Evolutionary conservation across 768 basidiomycete genomes (phyloP).

Genomic region (Panellus pusillus): DNA sequence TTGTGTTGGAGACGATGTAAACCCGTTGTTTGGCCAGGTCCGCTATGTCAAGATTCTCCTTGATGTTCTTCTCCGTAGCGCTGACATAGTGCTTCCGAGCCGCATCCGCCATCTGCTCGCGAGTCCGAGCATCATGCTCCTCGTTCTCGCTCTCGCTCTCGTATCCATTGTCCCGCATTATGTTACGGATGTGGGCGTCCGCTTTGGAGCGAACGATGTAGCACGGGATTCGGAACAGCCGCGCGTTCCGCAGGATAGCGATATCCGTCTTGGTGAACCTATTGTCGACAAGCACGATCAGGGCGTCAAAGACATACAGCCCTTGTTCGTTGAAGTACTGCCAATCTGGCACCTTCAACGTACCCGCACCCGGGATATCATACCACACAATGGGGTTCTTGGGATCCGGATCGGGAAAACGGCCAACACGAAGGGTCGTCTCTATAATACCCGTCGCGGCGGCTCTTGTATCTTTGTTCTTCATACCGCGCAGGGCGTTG

Average conservation of each 20-base stretch:
- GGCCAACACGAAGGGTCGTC: conserved; percentile 24
- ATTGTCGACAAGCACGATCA: conserved; percentile 33
- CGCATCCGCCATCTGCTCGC: too few relatives aligned
- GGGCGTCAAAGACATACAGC: conserved; percentile 35
- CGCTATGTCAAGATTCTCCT: background rate
- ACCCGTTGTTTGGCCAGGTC: background rate
- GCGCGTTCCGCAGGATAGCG: conserved; percentile 31
- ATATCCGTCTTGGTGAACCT: conserved; percentile 34
- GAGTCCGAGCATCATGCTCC: too few relatives aligned
- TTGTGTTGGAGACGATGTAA: background rate
- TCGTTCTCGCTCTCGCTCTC: background rate
- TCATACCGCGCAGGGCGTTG: conserved; percentile 34
- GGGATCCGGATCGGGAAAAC: conserved; percentile 26
- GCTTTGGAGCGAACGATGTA: conserved; percentile 36
- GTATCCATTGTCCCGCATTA: too few relatives aligned
- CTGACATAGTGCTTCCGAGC: conserved; percentile 9
- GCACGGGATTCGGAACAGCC: conserved; percentile 30
- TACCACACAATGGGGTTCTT: conserved; percentile 31
- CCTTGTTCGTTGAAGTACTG: conserved; percentile 37
- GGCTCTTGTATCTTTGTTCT: conserved; percentile 19
- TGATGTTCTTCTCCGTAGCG: background rate
- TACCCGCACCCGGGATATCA: conserved; percentile 36
- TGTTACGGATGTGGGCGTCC: too few relatives aligned
- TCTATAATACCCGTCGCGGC: conserved; percentile 30
- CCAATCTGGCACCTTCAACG: conserved; percentile 31